Evolutionary conservation across 768 basidiomycete genomes (phyloP), one percentile per base, ranked within the genome.

Genomic region (Russula earlei): DNA sequence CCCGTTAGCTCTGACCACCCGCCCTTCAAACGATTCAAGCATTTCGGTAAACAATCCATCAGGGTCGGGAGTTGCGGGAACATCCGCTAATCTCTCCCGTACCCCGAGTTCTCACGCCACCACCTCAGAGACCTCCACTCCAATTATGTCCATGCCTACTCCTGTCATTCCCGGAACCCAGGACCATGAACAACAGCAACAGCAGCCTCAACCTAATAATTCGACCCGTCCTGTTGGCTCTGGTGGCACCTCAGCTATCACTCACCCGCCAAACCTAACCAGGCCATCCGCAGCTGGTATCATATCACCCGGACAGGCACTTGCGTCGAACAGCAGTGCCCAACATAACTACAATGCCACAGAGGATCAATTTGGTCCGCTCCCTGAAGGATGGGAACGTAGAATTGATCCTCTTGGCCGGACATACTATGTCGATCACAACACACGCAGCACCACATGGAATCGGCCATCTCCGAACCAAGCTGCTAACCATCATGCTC

Each of bases 361-460:
- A 58, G 88, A 91, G 44, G 96, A 99, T 71, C 93, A 97, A 64
- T 89, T 82, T 61, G 96, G 96, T 4, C 81, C 90, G 29, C 74
- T 99, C 22, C 95, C 96, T 3, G 70, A 76, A 25, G 92, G 93
- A 3, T 99, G 96, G 96, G 96, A 99, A 70, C 82, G 96, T 58
- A 88, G 96, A 43, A 90, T 94, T 53, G 96, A 99, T 71, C 94
- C 96, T 31, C 80, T 98, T 24, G 96, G 87, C 9, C 76, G 96
- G 54, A 95, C 91, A 7, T 99, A 99, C 69, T 99, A 98, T 68
- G 96, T 99, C 52, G 96, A 99, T 68, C 96, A 98, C 72, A 98
- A 97, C 69, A 91, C 91, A 9, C 86, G 96, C 54, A 90, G 87
- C 12, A 99, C 96, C 7, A 98, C 96, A 0, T 99, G 96, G 96